A percentile compares a stretch with the other conserved stretches of the same genome.
These are phyloP conservation scores for Arabidopsis lyrata DNA, from an alignment of 441 rosid genomes.

Conservation along the genomic window DNA sequence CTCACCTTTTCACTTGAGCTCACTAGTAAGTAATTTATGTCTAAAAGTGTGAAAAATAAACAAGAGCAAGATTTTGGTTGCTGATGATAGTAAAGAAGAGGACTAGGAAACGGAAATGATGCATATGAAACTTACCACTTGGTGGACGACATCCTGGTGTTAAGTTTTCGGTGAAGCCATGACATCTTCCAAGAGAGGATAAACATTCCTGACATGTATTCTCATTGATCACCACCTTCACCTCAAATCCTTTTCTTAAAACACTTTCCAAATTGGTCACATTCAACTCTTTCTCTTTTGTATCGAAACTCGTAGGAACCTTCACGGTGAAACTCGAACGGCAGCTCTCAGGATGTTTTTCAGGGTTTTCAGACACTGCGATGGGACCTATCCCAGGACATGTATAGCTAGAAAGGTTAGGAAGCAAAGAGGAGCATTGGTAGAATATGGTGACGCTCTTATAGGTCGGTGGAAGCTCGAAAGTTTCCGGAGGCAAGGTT, in stretches of 20 bases:
- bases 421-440: constrained; percentile 2
- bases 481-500: constrained; percentile 30
- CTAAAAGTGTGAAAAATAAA: not conserved
- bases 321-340: constrained; percentile 39
- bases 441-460: constrained; percentile 43
- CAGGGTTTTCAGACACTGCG: not conserved
- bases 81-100: not conserved
- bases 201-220: constrained; percentile 29
- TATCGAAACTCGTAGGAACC: not conserved
- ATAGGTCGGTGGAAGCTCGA: constrained; percentile 28
- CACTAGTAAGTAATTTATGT: not conserved
- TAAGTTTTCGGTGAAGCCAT: constrained; percentile 39
- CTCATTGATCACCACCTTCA: constrained; percentile 44
- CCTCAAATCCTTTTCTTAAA: constrained; percentile 54
- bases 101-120: not conserved
- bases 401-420: not conserved
- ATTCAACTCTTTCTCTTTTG: not conserved
- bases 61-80: not conserved
- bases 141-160: constrained; percentile 15
- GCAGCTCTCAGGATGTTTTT: not conserved
- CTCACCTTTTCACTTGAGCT: not conserved
- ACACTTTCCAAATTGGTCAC: not conserved
- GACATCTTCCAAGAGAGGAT: constrained; percentile 42
- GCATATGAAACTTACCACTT: constrained; percentile 23
- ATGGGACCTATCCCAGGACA: constrained; percentile 4